Base-by-base conservation (phyloP, 768 basidiomycete genomes). In the Tricholoma sp. region DNA sequence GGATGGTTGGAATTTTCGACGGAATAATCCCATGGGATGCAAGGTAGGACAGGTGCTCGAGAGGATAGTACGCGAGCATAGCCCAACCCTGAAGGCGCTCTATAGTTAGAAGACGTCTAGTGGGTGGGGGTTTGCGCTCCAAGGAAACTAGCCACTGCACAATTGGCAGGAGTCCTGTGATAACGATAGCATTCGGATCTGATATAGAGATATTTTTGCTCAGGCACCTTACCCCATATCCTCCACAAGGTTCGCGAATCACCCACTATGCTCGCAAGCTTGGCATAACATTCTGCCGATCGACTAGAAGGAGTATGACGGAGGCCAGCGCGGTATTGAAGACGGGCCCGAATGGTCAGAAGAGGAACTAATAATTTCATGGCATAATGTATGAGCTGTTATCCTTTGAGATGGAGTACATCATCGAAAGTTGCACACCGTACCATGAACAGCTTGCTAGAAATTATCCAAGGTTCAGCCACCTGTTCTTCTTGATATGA, bases 61-160 rank as follows among this genome's bases (percentile, higher is more conserved):
- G 76, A 0, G 89, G 91, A 65, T 87, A 92, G 72, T 87, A 92
- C 0, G 75, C 80, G 10, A 92, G 75, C 89, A 92, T 91, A 1
- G 86, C 76, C 81, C 80, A 88, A 16, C 82, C 90, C 67, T 92
- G 90, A 19, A 91, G 73, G 24, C 90, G 86, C 66, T 92, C 90
- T 45, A 92, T 88, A 0, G 81, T 88, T 51, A 86, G 81, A 29
- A 91, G 77, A 45, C 78, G 78, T 2, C 84, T 80, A 2, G 90
- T 91, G 3, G 86, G 84, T 11, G 84, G 84, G 0, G 84, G 85
- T 39, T 71, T 81, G n/a, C 83, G 82, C 68, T 91, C 89, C 63
- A 91, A 69, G 1, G 85, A 79, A 16, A 88, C 83, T 50, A 92
- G 77, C 90, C 89, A 92, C 64, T 89, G 86, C 45, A 91, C 69